Evolutionary conservation across 164 flowering plant species (phyloP).

Genomic region (Litsea cubeba): DNA sequence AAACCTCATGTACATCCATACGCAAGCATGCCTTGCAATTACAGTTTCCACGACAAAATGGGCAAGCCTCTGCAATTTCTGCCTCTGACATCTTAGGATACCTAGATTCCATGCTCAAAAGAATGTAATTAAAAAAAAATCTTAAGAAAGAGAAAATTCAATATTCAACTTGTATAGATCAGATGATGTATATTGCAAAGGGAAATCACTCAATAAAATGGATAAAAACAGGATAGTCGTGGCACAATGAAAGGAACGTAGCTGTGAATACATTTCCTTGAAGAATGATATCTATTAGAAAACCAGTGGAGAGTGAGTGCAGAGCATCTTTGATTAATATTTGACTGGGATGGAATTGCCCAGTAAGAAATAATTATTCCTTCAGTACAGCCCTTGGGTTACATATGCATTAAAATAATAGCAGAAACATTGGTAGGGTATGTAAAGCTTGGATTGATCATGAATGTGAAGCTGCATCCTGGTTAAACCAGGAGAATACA

Average conservation of each 20-base stretch:
- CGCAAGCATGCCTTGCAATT: conserved; percentile 23
- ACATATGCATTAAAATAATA: too few species aligned
- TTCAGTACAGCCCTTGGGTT: too few species aligned
- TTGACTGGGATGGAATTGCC: too few species aligned
- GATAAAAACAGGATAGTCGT: not conserved
- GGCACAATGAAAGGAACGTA: not conserved
- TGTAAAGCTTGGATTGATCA: too few species aligned
- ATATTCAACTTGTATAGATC: not conserved
- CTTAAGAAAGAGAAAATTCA: not conserved
- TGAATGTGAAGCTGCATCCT: too few species aligned
- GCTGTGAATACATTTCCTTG: not conserved
- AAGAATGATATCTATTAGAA: not conserved
- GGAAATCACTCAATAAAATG: not conserved
- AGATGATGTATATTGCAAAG: not conserved
- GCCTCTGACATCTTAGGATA: conserved; percentile 12
- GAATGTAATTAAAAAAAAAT: not conserved
- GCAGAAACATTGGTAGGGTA: too few species aligned
- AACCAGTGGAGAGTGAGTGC: too few species aligned
- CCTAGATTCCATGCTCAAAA: conserved; percentile 3
- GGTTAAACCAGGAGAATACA: too few species aligned
- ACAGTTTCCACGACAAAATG: conserved; percentile 19
- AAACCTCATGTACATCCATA: conserved; percentile 2
- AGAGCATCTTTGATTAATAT: too few species aligned
- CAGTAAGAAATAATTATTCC: too few species aligned
- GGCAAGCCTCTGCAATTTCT: conserved; percentile 15